A percentile compares a stretch with the other conserved stretches of the same genome.
phyloP scores from a whole-genome alignment of 805 yeast genomes.

The Myxozyma mucilagina region DNA sequence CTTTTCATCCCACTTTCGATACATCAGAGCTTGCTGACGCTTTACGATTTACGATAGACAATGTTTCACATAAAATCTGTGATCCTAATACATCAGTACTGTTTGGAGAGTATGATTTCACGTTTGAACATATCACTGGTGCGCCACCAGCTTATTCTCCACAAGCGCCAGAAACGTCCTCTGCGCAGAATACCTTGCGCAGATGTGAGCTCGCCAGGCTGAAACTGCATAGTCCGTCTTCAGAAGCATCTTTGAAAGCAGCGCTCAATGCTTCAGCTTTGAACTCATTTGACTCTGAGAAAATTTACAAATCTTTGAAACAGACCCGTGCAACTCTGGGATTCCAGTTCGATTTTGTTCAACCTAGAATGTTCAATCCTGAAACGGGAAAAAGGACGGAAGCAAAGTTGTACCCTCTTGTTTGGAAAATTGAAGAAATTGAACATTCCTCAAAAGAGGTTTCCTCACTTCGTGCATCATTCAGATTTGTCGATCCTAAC shows the following conservation, averaged over 20 bases:
- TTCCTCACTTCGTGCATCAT: neutral
- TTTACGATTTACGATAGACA: neutral
- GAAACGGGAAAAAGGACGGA: neutral
- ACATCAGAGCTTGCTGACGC: neutral
- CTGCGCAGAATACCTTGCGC: no score
- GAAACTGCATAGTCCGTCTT: constrained; percentile 1
- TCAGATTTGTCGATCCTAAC: neutral
- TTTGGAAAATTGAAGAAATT: neutral
- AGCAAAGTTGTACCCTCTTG: neutral
- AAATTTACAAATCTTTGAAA: constrained; percentile 2
- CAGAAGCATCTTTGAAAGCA: neutral
- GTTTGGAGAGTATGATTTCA: neutral
- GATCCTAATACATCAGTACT: neutral
- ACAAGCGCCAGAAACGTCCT: neutral
- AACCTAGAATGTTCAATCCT: neutral
- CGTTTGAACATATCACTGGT: neutral
- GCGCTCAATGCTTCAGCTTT: neutral
- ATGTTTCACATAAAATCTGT: constrained; percentile 1
- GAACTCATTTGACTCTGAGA: neutral
- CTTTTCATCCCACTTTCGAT: neutral
- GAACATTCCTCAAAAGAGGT: neutral
- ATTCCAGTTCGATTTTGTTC: neutral
- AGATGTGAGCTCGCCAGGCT: no score
- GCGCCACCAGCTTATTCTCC: constrained; percentile 4
- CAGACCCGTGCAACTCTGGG: neutral